These are phyloP conservation scores for Verticillium tricorpus DNA, from an alignment of 2,329 filamentous ascomycete genomes.

Conservation along the genomic window DNA sequence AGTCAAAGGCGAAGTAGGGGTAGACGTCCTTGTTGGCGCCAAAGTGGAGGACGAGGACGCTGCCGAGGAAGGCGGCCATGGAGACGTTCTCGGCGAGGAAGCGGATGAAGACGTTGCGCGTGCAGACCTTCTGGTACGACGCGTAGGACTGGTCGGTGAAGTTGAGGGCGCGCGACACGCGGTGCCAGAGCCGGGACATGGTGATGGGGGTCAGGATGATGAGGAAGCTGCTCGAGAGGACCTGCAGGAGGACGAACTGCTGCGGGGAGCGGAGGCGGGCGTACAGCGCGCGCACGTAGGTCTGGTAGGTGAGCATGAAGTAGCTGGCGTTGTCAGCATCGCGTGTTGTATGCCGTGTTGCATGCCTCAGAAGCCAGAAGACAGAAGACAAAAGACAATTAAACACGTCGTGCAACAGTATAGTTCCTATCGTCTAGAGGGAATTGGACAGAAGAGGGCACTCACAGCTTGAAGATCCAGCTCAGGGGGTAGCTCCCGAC, in stretches of 20 bases:
- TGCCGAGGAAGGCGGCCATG: slow-evolving; percentile 64
- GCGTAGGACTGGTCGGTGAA: slow-evolving; percentile 56
- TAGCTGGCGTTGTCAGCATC: slow-evolving; percentile 36
- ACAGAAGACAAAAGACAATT: neutral
- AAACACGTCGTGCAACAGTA: no score
- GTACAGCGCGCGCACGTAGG: slow-evolving; percentile 65
- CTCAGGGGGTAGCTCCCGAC: slow-evolving; percentile 67
- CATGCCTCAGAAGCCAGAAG: no score
- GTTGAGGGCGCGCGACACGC: slow-evolving; percentile 45
- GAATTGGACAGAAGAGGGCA: no score
- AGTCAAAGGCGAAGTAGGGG: slow-evolving; percentile 64
- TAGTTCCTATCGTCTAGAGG: no score
- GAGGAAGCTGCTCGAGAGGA: slow-evolving; percentile 58
- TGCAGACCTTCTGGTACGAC: slow-evolving; percentile 62
- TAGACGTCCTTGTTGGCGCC: slow-evolving; percentile 64
- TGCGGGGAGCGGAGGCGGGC: slow-evolving; percentile 60
- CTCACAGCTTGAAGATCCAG: slow-evolving; percentile 67
- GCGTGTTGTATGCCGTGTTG: neutral
- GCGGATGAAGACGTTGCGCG: slow-evolving; percentile 63
- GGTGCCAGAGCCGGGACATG: slow-evolving; percentile 57
- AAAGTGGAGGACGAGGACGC: slow-evolving; percentile 61
- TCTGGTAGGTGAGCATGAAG: slow-evolving; percentile 67
- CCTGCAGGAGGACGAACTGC: slow-evolving; percentile 62
- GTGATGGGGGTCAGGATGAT: slow-evolving; percentile 61
- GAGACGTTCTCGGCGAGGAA: slow-evolving; percentile 63